phyloP scores from a whole-genome alignment of 495 filamentous ascomycete species.

The Geoglossum glabrum region DNA sequence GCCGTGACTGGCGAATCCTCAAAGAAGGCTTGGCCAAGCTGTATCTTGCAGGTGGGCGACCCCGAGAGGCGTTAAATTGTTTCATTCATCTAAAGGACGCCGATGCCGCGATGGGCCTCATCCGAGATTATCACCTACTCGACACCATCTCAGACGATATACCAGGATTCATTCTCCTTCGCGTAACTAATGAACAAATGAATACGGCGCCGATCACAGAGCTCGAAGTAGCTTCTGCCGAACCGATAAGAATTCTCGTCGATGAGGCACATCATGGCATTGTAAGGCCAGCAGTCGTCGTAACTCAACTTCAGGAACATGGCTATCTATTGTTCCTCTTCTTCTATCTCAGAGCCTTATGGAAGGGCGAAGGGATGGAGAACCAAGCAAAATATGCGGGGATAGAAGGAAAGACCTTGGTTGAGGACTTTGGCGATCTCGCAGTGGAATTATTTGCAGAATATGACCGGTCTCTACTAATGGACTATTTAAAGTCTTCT shows the following conservation, averaged over 20 bases:
- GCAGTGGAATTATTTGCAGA: conserved; percentile 68
- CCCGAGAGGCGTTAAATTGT: conserved; percentile 63
- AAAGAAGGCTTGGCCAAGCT: conserved; percentile 68
- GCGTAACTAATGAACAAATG: conserved; percentile 55
- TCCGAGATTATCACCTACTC: conserved; percentile 64
- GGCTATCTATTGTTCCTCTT: conserved; percentile 50
- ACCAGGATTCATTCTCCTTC: conserved; percentile 65
- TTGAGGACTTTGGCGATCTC: conserved; percentile 69
- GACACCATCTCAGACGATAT: conserved; percentile 78
- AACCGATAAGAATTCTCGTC: conserved; percentile 73
- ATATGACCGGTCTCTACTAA: conserved; percentile 58
- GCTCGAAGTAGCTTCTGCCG: conserved; percentile 54
- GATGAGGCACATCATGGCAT: conserved; percentile 76
- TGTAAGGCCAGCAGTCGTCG: conserved; percentile 56
- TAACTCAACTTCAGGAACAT: conserved; percentile 42
- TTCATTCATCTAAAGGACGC: conserved; percentile 85
- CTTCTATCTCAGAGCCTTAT: conserved; percentile 76
- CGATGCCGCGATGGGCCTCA: conserved; percentile 67
- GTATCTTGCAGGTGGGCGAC: conserved; percentile 56
- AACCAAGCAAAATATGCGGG: conserved; percentile 24
- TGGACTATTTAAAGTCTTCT: conserved; percentile 70
- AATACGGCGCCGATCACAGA: conserved; percentile 43
- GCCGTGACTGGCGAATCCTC: conserved; percentile 67
- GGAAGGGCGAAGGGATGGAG: conserved; percentile 35
- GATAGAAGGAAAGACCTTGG: conserved; percentile 49